Evolutionary conservation across 805 yeast genomes (phyloP).

Genomic region (Metschnikowia shivogae): DNA sequence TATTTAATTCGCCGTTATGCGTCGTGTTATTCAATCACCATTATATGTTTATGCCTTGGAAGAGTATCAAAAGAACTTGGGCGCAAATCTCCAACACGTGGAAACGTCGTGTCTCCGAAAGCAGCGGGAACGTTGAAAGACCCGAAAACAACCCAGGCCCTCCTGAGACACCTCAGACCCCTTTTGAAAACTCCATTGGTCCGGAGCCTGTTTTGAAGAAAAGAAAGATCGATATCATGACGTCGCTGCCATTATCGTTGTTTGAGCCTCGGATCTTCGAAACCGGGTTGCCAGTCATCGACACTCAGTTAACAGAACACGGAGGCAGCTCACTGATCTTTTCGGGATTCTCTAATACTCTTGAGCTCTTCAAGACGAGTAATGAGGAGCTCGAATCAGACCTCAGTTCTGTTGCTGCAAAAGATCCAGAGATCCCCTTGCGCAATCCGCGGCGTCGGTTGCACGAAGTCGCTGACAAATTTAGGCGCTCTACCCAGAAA

Average conservation of each 20-base stretch:
- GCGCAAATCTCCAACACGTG: slow-evolving; percentile 6
- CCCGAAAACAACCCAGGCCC: not conserved
- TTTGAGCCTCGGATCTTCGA: not conserved
- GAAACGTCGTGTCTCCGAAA: not conserved
- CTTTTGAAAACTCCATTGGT: not conserved
- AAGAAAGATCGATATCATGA: not conserved
- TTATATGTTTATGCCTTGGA: slow-evolving; percentile 8
- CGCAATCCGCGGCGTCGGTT: slow-evolving; percentile 4
- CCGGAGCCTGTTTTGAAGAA: not conserved
- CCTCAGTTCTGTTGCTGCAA: not conserved
- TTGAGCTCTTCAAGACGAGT: not conserved
- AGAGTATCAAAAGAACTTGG: slow-evolving; percentile 10
- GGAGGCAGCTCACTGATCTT: slow-evolving; percentile 1
- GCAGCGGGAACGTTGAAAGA: not conserved
- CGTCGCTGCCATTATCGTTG: not conserved
- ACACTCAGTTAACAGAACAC: not conserved
- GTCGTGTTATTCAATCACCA: not conserved
- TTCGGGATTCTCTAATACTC: not conserved
- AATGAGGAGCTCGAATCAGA: not conserved
- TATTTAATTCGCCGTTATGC: no score
- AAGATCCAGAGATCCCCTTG: not conserved
- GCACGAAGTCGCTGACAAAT: not conserved
- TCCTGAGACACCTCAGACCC: not conserved
- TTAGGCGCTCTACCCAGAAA: not conserved
- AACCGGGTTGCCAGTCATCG: not conserved